Percentiles rank a stretch among this genome's conserved stretches.
These are phyloP conservation scores for Gnomoniopsis smithogilvyi DNA, from an alignment of 2,329 filamentous ascomycete genomes.

Conservation along the genomic window DNA sequence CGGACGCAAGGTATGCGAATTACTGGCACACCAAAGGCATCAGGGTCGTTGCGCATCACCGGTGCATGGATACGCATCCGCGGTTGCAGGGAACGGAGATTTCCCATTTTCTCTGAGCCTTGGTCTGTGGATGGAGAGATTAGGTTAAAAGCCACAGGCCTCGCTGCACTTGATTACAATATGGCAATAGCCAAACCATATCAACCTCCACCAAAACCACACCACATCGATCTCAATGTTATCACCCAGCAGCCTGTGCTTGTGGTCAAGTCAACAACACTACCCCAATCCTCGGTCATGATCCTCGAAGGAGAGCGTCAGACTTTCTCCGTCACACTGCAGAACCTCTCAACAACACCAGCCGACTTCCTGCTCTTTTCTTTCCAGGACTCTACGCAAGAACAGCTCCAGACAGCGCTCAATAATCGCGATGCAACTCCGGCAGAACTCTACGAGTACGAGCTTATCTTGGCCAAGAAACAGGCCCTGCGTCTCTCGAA, in stretches of 20 bases:
- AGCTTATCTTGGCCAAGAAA: constrained; percentile 72
- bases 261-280: constrained; percentile 69
- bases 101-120: constrained; percentile 75
- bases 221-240: constrained; percentile 64
- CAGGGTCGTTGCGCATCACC: constrained; percentile 69
- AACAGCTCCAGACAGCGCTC: constrained; percentile 70
- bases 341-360: constrained; percentile 73
- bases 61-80: constrained; percentile 78
- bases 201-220: constrained; percentile 37
- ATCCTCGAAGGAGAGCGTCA: constrained; percentile 85
- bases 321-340: constrained; percentile 72
- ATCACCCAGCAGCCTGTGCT: constrained; percentile 78
- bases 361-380: constrained; percentile 85
- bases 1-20: constrained; percentile 77
- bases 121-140: constrained; percentile 69
- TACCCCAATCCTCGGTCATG: constrained; percentile 86
- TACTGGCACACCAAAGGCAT: constrained; percentile 60
- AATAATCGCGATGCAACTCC: constrained; percentile 73
- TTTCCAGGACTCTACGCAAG: constrained; percentile 84
- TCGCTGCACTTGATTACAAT: constrained; percentile 53
- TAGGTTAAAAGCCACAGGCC: constrained; percentile 75
- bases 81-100: constrained; percentile 77
- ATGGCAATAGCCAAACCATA: constrained; percentile 35
- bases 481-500: constrained; percentile 61
- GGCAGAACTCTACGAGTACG: constrained; percentile 81